Base-by-base conservation (phyloP, 257 asterid species). In the Solanum boliviense region DNA sequence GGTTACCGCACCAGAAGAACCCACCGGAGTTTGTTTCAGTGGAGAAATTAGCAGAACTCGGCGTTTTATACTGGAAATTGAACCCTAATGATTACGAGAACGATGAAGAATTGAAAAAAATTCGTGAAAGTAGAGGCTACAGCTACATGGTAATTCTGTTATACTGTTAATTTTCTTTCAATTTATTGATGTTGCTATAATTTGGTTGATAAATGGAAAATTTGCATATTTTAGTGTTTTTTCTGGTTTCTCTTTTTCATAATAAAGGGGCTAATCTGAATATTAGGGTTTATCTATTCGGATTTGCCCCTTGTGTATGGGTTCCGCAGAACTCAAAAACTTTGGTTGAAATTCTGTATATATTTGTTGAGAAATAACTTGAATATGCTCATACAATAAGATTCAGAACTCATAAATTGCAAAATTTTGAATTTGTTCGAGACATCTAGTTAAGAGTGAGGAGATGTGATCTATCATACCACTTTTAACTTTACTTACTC, bases 21-120 rank as follows among this genome's bases (percentile, higher is more conserved):
- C 96, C 96, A 21, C 95, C 95, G 79, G 92, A 94, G 83, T 88
- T 83, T 65, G 96, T 94, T 83, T 91, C 96, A 0, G 13, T 88
- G 91, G 95, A 91, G 67, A 83, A 90, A 6, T 91, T 96, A 90
- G 95, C 92, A 91, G 93, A 89, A 46, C 89, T 96, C 56, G 98
- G 98, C 84, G 96, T 96, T 75, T 89, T 95, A 56, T 91, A 94
- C 89, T 96, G 96, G 98, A 85, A 87, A 27, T 88, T 96, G 95
- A 93, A 94, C 87, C 98, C 98, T 27, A 32, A 88, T 41, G 90
- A 88, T 31, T 92, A 92, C 32, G 95, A 93, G 88, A 87, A 93
- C 58, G 98, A 95, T 90, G 94, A 94, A 84, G 95, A 95, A 58
- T 89, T 95, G 93, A 74, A 89, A 86, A 91, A 89, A 90, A 94